Evolutionary conservation across 2,329 filamentous ascomycete genomes (phyloP), one percentile per base, ranked within the genome.

Genomic region (Bisporella sp.): DNA sequence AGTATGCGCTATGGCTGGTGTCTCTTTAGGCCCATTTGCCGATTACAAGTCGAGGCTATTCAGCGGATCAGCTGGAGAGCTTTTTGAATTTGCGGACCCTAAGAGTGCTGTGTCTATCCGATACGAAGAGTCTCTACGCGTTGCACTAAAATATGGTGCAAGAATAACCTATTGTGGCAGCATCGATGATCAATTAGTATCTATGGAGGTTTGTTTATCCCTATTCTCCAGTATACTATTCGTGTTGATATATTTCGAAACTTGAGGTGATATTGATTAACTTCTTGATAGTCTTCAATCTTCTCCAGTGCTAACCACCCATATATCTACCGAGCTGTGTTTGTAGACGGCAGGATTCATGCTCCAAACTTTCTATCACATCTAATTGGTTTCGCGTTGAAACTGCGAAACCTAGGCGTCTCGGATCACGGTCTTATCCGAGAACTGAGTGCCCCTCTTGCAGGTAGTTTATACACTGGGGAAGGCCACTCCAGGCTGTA

Each of bases 141-240:
- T 79, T 7, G 85, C 86, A 1, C 73, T 99, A 5, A 78, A 84
- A 12, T 85, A 89, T 60, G 90, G 91, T 9, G 88, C 88, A 11
- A 81, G 89, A 40, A 81, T 97, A 45, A 87, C 90, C 0, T 96
- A 91, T 65, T 78, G 95, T 52, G 92, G 92, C 48, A 96, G 91
- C 67, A 95, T 99, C 47, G 93, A 99, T 66, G 93, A 99, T 67
- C 93, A 99, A 68, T 75, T 99, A 2, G 91, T 99, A 11, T 92
- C 91, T 4, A 74, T 99, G 64, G 92, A 96, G 75, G 85, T 87
- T 61, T 42, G 52, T 55, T n/a, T 30, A 13, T 31, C n/a, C 21
- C 21, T 21, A 21, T 21, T 21, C 21, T 21, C 21, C 3, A 3
- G 21, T 21, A 21, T 21, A 21, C 21, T 21, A 21, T 21, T 21